Evolutionary conservation across 2,329 filamentous ascomycete species (phyloP).

Genomic region (Alternaria triticimaculans): DNA sequence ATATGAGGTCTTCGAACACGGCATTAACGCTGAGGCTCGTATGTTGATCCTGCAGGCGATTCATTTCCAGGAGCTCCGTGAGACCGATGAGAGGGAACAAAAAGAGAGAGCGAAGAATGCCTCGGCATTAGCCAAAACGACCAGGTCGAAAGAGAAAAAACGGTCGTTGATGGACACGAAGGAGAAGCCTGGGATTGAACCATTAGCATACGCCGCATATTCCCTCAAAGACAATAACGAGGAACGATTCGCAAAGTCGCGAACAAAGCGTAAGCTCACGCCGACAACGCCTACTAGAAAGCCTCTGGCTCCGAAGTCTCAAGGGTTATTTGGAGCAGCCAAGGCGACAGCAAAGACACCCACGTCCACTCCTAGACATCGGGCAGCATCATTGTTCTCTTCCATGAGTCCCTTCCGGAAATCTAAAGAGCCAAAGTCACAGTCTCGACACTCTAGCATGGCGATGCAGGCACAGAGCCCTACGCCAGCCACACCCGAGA

Average conservation of each 20-base stretch:
- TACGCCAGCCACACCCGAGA: neutral
- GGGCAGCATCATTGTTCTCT: neutral
- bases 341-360: neutral
- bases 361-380: neutral
- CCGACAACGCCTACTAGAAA: neutral
- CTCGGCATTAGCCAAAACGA: neutral
- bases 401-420: neutral
- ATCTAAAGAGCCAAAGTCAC: neutral
- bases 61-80: slow-evolving; percentile 7
- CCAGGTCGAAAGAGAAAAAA: neutral
- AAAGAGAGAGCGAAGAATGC: neutral
- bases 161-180: neutral
- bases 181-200: neutral
- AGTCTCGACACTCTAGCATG: neutral
- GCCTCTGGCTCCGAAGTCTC: neutral
- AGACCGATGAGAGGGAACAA: neutral
- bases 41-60: slow-evolving; percentile 12
- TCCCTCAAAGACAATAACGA: neutral
- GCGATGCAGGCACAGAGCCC: neutral
- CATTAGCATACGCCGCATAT: neutral
- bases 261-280: neutral
- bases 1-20: neutral
- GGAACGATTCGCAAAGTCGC: neutral
- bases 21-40: neutral
- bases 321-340: neutral